These are phyloP conservation scores for Boechera divaricarpa DNA, from an alignment of 345 rosid genomes.

Conservation along the genomic window DNA sequence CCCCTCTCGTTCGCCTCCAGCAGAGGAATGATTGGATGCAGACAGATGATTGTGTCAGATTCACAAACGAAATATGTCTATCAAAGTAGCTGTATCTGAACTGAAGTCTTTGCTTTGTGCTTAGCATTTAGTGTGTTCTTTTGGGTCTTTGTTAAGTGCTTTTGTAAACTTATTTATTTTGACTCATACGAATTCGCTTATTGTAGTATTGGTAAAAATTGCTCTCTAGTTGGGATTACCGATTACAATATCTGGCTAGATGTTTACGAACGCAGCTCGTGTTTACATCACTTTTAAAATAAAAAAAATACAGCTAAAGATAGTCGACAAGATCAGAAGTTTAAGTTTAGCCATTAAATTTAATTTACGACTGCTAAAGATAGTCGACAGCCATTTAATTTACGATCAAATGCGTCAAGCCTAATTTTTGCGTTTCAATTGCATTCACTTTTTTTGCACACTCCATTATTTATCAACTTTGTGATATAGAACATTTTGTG, in stretches of 20 bases:
- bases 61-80: conserved; percentile 3
- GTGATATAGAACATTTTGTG: background rate
- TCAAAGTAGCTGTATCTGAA: conserved; percentile 20
- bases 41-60: background rate
- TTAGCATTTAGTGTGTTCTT: background rate
- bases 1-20: conserved; percentile 40
- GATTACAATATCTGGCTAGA: background rate
- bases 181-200: conserved; percentile 4
- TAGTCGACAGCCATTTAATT: too few relatives aligned
- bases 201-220: conserved; percentile 4
- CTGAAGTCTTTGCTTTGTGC: conserved; percentile 8
- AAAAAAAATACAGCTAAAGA: background rate
- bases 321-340: background rate
- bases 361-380: too few relatives aligned
- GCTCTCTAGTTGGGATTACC: background rate
- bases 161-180: conserved; percentile 16
- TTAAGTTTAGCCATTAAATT: background rate
- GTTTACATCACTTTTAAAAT: background rate
- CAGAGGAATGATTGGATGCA: conserved; percentile 40
- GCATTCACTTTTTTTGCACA: background rate
- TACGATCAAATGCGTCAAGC: too few relatives aligned
- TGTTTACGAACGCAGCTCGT: background rate
- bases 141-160: conserved; percentile 6
- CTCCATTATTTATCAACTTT: background rate
- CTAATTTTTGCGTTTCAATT: too few relatives aligned